These are phyloP conservation scores for Triticum urartu DNA, from an alignment of 176 grass and related monocot genomes.

Conservation along the genomic window DNA sequence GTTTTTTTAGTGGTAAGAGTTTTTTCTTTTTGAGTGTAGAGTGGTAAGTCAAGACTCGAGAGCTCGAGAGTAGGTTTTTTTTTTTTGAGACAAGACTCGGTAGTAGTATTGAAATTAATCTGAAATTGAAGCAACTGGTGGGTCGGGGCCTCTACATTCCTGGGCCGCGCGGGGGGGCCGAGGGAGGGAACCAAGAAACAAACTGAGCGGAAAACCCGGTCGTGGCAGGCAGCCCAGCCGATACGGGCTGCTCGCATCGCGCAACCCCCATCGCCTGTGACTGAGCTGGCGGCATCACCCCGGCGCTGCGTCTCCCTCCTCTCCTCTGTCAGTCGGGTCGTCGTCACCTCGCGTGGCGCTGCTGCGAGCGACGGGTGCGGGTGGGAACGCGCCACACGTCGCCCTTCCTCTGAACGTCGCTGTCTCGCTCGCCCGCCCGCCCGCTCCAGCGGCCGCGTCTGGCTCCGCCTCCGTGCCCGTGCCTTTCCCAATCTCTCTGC, in stretches of 20 bases:
- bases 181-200: conserved; percentile 12
- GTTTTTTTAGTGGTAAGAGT: background rate
- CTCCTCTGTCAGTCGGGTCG: background rate
- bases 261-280: background rate
- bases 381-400: conserved; percentile 37
- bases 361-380: conserved; percentile 1
- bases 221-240: conserved; percentile 33
- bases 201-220: conserved; percentile 44
- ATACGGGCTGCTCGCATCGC: conserved; percentile 8
- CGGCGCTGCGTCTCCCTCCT: background rate
- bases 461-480: background rate
- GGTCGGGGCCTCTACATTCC: background rate
- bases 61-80: too few species aligned
- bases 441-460: too few species aligned
- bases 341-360: background rate
- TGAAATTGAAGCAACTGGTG: background rate
- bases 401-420: conserved; percentile 23
- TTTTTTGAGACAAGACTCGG: too few species aligned
- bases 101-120: too few species aligned
- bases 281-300: background rate
- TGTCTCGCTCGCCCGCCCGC: background rate
- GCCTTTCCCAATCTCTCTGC: conserved; percentile 19
- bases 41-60: too few species aligned
- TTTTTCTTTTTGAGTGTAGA: background rate
- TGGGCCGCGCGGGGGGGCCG: background rate